These are phyloP conservation scores for Geranium incanum DNA, from an alignment of 441 rosid species.

Conservation along the genomic window DNA sequence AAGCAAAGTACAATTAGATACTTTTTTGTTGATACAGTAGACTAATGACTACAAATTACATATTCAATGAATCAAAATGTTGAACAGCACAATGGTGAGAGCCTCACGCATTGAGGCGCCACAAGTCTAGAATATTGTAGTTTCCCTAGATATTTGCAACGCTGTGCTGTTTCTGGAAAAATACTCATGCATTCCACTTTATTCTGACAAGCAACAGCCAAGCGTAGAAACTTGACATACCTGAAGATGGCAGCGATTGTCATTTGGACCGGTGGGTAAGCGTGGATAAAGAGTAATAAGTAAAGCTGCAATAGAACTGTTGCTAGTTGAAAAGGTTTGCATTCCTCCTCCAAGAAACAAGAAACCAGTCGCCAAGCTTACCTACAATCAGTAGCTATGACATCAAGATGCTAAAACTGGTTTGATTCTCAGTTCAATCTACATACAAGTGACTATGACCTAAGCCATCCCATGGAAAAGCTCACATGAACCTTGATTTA, in stretches of 20 bases:
- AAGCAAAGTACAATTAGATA: neutral
- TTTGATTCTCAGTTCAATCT: slow-evolving; percentile 11
- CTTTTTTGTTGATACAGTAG: neutral
- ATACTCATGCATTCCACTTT: slow-evolving; percentile 4
- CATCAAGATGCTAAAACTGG: slow-evolving; percentile 16
- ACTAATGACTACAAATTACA: neutral
- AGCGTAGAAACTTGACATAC: slow-evolving; percentile 30
- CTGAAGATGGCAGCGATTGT: slow-evolving; percentile 99
- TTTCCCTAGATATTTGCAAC: neutral
- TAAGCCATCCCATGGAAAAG: slow-evolving; percentile 12
- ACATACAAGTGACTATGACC: neutral
- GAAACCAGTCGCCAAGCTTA: slow-evolving; percentile 90
- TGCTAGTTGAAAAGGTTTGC: slow-evolving; percentile 83
- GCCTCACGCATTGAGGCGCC: neutral
- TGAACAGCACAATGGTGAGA: neutral
- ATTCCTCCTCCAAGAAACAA: slow-evolving; percentile 96
- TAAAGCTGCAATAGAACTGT: slow-evolving; percentile 77
- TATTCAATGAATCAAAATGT: neutral
- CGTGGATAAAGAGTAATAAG: slow-evolving; percentile 89
- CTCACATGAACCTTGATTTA: neutral
- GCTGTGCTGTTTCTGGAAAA: slow-evolving; percentile 2
- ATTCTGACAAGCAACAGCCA: neutral
- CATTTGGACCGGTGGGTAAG: slow-evolving; percentile 94
- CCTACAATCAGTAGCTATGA: slow-evolving; percentile 36
- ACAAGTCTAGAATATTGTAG: slow-evolving; percentile 1